Evolutionary conservation across 768 basidiomycete genomes (phyloP).

Genomic region (Serendipita indica): DNA sequence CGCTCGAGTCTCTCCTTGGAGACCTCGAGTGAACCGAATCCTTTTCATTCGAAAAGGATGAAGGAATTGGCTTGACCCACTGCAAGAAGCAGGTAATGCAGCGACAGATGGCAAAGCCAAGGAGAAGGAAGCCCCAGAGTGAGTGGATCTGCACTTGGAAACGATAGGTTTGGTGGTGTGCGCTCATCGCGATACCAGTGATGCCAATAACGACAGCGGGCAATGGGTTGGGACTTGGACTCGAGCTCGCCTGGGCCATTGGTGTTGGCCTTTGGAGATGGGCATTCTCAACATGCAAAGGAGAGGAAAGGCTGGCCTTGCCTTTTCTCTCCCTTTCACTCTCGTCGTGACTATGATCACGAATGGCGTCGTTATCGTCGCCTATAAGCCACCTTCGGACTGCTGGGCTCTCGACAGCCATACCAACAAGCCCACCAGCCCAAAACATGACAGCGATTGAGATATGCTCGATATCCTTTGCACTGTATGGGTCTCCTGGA

Average conservation of each 20-base stretch:
- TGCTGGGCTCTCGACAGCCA: slow-evolving; percentile 70
- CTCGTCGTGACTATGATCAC: neutral
- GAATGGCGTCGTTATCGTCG: slow-evolving; percentile 8
- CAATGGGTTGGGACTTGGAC: slow-evolving; percentile 62
- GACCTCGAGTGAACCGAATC: neutral
- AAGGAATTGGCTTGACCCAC: slow-evolving; percentile 59
- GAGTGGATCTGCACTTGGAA: slow-evolving; percentile 88
- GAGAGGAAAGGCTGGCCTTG: neutral
- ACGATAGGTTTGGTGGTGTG: slow-evolving; percentile 79
- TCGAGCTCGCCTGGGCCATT: slow-evolving; percentile 21
- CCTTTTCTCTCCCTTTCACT: neutral
- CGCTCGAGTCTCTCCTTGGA: neutral
- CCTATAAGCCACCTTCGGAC: slow-evolving; percentile 50
- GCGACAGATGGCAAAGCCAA: slow-evolving; percentile 61
- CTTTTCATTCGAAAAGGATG: neutral
- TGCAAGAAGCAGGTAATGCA: slow-evolving; percentile 90
- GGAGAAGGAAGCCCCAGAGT: slow-evolving; percentile 81
- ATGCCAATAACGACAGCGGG: slow-evolving; percentile 88
- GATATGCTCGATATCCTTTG: slow-evolving; percentile 89
- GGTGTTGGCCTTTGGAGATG: slow-evolving; percentile 21
- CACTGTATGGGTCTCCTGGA: slow-evolving; percentile 69
- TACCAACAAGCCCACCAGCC: slow-evolving; percentile 80
- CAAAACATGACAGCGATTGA: slow-evolving; percentile 94
- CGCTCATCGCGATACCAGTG: slow-evolving; percentile 86
- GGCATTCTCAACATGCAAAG: neutral